Conservation (phyloP, 352 stramenopile species). For the Phytophthora hibernalis region DNA sequence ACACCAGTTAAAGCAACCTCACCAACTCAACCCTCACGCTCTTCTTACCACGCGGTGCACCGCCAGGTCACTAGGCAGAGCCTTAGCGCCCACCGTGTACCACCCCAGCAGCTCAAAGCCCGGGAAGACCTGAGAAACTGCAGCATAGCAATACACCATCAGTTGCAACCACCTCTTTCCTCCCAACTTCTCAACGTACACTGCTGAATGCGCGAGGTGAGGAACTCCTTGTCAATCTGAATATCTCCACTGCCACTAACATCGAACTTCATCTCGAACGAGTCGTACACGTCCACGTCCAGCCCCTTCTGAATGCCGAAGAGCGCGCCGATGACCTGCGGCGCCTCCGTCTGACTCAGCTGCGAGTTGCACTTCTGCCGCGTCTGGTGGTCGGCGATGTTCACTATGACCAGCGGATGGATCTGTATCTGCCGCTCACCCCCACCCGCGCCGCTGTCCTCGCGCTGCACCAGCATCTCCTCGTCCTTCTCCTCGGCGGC, state of each 20-base stretch:
- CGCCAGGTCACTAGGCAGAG: slow-evolving; percentile 71
- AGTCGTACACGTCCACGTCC: slow-evolving; percentile 85
- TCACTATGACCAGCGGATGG: slow-evolving; percentile 93
- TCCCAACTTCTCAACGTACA: slow-evolving; percentile 47
- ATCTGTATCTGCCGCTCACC: slow-evolving; percentile 79
- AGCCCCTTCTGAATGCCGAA: slow-evolving; percentile 92
- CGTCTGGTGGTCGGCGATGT: slow-evolving; percentile 96
- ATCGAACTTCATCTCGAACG: slow-evolving; percentile 90
- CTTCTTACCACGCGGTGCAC: slow-evolving; percentile 73
- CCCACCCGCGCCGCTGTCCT: slow-evolving; percentile 51
- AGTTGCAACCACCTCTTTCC: background rate
- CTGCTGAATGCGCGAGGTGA: slow-evolving; percentile 80
- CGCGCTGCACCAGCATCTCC: slow-evolving; percentile 51
- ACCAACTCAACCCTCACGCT: background rate
- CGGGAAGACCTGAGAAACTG: slow-evolving; percentile 87
- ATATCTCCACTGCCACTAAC: slow-evolving; percentile 52
- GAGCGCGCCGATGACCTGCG: slow-evolving; percentile 88
- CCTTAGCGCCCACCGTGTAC: slow-evolving; percentile 86
- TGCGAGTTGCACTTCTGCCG: slow-evolving; percentile 76
- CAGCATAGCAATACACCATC: background rate
- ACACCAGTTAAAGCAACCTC: background rate
- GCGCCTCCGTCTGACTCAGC: slow-evolving; percentile 49
- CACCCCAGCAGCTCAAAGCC: slow-evolving; percentile 90
- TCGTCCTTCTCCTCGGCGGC: slow-evolving; percentile 49
- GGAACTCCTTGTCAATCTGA: slow-evolving; percentile 86